These are phyloP conservation scores for Geosmithia putterillii DNA, from an alignment of 2,329 filamentous ascomycete genomes.

Conservation along the genomic window DNA sequence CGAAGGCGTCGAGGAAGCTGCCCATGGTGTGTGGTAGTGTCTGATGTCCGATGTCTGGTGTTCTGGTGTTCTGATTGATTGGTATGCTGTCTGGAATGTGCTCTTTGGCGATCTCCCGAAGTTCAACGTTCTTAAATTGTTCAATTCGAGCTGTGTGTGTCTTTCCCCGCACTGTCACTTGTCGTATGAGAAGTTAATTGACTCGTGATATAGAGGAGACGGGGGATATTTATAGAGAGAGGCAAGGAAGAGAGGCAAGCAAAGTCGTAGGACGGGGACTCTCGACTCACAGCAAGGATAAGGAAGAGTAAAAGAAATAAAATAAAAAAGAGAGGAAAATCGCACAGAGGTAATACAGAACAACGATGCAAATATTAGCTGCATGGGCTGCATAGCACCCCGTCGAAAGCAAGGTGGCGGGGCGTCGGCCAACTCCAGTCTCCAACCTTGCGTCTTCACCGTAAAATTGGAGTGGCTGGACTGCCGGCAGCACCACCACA, in stretches of 20 bases:
- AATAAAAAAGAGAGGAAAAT: not conserved
- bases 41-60: not conserved
- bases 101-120: no score
- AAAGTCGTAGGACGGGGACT: not conserved
- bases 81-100: not conserved
- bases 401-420: no score
- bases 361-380: no score
- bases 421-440: not conserved
- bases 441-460: not conserved
- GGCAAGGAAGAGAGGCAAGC: not conserved
- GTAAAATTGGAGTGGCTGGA: not conserved
- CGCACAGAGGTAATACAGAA: not conserved
- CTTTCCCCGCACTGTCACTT: not conserved
- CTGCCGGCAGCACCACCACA: no score
- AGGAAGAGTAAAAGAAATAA: not conserved
- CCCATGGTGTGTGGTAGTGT: constrained; percentile 6
- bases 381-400: not conserved
- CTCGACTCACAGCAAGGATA: no score
- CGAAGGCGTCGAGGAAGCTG: constrained; percentile 18
- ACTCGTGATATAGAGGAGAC: not conserved
- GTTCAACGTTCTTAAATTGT: no score
- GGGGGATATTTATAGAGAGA: not conserved
- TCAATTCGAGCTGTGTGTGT: no score
- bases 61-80: not conserved
- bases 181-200: not conserved